Conservation (phyloP, 2,329 filamentous ascomycete genomes). For the Botrytis sinoallii region DNA sequence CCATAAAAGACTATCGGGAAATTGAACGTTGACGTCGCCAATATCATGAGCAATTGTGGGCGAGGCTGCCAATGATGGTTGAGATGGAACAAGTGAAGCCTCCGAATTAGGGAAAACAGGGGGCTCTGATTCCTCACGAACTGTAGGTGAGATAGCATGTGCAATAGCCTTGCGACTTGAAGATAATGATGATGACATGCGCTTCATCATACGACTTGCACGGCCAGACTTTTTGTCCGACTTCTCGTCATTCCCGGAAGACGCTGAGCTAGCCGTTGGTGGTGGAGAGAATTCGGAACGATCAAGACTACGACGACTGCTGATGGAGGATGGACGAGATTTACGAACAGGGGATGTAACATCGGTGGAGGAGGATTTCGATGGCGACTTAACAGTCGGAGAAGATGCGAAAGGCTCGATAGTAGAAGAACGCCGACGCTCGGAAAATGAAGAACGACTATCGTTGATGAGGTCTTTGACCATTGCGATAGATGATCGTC, state of each 20-base stretch:
- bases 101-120: conserved; percentile 4
- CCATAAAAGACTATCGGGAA: conserved; percentile 94
- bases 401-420: conserved; percentile 42
- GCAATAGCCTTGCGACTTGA: conserved; percentile 42
- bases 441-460: conserved; percentile 49
- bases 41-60: conserved; percentile 28
- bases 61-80: conserved; percentile 39
- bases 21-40: conserved; percentile 93
- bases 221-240: conserved; percentile 50
- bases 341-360: conserved; percentile 44
- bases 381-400: conserved; percentile 45
- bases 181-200: conserved; percentile 59
- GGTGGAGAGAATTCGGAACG: conserved; percentile 38
- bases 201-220: conserved; percentile 54
- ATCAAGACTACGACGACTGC: conserved; percentile 46
- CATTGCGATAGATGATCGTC: conserved; percentile 57
- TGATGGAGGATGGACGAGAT: conserved; percentile 63
- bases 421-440: conserved; percentile 44
- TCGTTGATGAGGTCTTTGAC: conserved; percentile 57
- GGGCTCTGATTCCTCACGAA: conserved; percentile 41
- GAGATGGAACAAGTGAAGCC: conserved; percentile 25
- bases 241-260: conserved; percentile 46
- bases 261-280: conserved; percentile 41
- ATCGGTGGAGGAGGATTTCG: conserved; percentile 44
- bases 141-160: conserved; percentile 37